Evolutionary conservation across 2,329 filamentous ascomycete species (phyloP), one percentile per base, ranked within the genome.

Genomic region (Claviceps purpurea): DNA sequence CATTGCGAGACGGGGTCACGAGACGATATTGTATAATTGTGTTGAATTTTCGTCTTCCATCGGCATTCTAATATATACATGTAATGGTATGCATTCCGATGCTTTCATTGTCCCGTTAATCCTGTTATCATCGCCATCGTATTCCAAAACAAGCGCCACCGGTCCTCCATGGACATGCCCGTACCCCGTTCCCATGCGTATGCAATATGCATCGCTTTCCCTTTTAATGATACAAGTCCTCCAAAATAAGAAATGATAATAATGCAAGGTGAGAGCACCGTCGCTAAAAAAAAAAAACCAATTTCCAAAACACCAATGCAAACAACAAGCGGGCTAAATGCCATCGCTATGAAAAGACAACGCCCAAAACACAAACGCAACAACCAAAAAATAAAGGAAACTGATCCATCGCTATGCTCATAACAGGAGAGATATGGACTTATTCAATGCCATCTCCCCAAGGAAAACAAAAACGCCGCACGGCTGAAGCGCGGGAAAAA

Each of bases 191-290:
- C n/a, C 40, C 5, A 41, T 24, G 18, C 24, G 24, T 5, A 50
- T 50, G 30, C 44, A 44, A 30, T 45, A 49, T 40, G 44, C 52
- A 47, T 51, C 52, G 49, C 52, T 50, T 40, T 49, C 14, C 52
- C 38, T 38, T 7, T 20, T 24, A 20, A 20, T 38, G 44, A 16
- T 18, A 43, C 18, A 10, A 37, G 26, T 38, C n/a, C 20, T 43
- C 42, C 8, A 26, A 18, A 30, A 26, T 30, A 44, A 20, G n/a
- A 45, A 26, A 45, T 3, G 14, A 24, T 24, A n/a, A 44, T 11
- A 26, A 44, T 44, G 5, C 42, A 44, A 26, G 16, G 26, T 39
- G 8, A 49, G 16, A 49, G 0, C 47, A 41, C 16, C 49, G 40
- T 46, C 42, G 42, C 42, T 46, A 10, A 34, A 18, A 22, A 16